phyloP scores from a whole-genome alignment of 306 rosid genomes.

The Acacia confusa region DNA sequence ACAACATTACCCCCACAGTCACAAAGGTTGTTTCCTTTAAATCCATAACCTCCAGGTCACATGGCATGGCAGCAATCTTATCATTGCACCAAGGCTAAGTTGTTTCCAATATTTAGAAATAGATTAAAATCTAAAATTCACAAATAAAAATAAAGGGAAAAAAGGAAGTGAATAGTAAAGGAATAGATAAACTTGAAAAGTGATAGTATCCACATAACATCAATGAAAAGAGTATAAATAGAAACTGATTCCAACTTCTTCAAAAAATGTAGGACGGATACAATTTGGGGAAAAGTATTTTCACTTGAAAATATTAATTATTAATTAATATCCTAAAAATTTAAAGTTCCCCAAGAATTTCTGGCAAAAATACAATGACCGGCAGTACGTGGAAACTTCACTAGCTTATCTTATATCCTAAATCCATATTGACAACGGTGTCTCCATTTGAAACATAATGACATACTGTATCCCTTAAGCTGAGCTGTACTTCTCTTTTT shows the following conservation, averaged over 20 bases:
- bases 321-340: neutral
- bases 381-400: neutral
- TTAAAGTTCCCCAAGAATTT: neutral
- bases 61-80: no score
- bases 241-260: neutral
- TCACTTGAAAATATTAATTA: neutral
- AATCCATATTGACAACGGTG: neutral
- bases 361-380: neutral
- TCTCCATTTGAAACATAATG: neutral
- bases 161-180: neutral
- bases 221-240: neutral
- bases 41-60: no score
- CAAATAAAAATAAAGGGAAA: neutral
- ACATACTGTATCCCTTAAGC: neutral
- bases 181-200: neutral
- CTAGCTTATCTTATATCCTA: neutral
- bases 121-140: neutral
- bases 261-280: neutral
- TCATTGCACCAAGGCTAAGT: no score
- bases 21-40: no score
- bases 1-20: no score
- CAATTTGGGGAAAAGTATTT: neutral
- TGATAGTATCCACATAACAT: neutral
- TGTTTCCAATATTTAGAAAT: neutral
- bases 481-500: neutral